Evolutionary conservation across 129 eudicot genomes (phyloP).

Genomic region (Mikania micrantha): DNA sequence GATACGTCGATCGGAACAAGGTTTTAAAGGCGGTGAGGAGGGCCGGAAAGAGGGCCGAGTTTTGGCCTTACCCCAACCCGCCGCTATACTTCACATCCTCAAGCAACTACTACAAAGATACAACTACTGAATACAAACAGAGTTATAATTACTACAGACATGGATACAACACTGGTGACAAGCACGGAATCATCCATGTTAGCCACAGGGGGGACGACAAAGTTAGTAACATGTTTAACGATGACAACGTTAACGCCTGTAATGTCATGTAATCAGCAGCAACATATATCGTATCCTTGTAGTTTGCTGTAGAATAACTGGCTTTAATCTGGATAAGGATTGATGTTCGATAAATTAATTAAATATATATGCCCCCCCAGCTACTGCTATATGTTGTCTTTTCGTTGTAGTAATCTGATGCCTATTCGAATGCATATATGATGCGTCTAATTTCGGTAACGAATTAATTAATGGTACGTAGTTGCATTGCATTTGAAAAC

Average conservation of each 20-base stretch:
- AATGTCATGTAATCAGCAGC: conserved; percentile 45
- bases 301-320: conserved; percentile 18
- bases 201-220: conserved; percentile 86
- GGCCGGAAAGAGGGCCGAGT: conserved; percentile 91
- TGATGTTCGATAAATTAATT: conserved; percentile 10
- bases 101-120: conserved; percentile 64
- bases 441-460: conserved; percentile 20
- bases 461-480: conserved; percentile 7
- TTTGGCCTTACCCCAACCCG: conserved; percentile 78
- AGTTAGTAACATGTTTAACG: conserved; percentile 93
- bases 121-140: conserved; percentile 58
- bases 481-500: conserved; percentile 19
- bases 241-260: conserved; percentile 86
- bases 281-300: not conserved
- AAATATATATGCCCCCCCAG: not conserved
- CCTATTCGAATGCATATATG: conserved; percentile 17
- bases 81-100: conserved; percentile 75
- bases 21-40: conserved; percentile 75
- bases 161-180: conserved; percentile 75
- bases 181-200: conserved; percentile 64
- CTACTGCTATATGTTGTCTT: conserved; percentile 2
- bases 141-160: conserved; percentile 90
- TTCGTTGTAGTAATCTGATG: conserved; percentile 30
- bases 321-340: conserved; percentile 25
- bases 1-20: conserved; percentile 84